Base-by-base conservation (phyloP, 2,329 filamentous ascomycete genomes). In the Pseudogymnoascus destructans region DNA sequence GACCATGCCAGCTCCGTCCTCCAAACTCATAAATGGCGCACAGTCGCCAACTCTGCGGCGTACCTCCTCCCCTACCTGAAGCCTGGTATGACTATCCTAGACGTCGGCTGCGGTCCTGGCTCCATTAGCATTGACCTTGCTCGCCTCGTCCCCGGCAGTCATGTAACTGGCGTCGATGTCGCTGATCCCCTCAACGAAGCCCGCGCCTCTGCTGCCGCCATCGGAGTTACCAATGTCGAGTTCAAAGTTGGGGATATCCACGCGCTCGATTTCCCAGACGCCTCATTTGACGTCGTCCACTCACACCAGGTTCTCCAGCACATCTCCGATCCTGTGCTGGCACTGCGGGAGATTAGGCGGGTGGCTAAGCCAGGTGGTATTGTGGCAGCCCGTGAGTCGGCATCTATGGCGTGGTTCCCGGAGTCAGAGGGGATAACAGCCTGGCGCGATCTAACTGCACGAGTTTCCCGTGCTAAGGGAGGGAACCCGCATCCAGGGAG, bases 241-340 rank as follows among this genome's bases (percentile, higher is more conserved):
- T 69, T 69, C 54, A 58, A 59, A 10, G 55, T 46, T 11, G 62
- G 56, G 8, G 58, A 66, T 32, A 64, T 64, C 19, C 64, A 67
- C 59, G 59, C 63, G 1, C 61, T 72, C 8, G 62, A 66, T 73
- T 69, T 75, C 46, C 61, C 70, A 2, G 75, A 81, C 58, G 71
- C 70, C 25, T 66, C 71, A 2, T 84, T 84, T 61, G 81, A 85
- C 63, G 67, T 84, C n/a, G 79, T 83, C 5, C 77, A 78, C 63
- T 75, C 74, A 21, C 78, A 81, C 63, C 79, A 83, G 64, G 75
- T 84, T 3, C 70, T 84, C 8, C 74, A 77, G 62, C 81, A 84
- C 66, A 69, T 84, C 3, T 67, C 70, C 19, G 72, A 78, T 60
- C 79, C 79, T 0, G 67, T 78, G 0, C 65, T 67, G 1, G 75